phyloP scores from a whole-genome alignment of 2,329 filamentous ascomycete species.

The Phyllosticta paracitricarpa region DNA sequence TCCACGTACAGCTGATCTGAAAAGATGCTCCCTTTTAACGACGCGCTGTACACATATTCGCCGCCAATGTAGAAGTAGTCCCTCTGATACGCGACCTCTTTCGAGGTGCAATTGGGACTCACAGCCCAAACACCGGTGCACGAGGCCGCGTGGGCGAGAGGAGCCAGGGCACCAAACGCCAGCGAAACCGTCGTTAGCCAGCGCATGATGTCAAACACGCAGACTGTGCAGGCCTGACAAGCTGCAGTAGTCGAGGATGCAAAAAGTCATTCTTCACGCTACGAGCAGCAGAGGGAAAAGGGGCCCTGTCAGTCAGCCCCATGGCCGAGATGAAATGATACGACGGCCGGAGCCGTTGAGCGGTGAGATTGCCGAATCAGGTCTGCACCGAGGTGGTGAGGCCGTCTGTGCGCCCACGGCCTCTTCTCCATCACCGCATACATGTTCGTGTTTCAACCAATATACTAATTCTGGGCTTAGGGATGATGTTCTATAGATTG shows the following conservation, averaged over 20 bases:
- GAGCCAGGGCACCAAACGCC: neutral
- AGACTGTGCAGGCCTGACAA: neutral
- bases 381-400: neutral
- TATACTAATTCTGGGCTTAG: neutral
- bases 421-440: neutral
- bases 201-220: neutral
- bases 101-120: slow-evolving; percentile 14
- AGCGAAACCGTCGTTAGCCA: neutral
- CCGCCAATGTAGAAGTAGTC: slow-evolving; percentile 21
- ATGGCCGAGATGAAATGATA: neutral
- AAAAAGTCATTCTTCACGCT: neutral
- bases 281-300: neutral
- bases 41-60: slow-evolving; percentile 16
- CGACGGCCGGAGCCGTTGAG: neutral
- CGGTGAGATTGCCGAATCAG: neutral
- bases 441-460: neutral
- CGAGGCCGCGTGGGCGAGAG: neutral
- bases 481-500: neutral
- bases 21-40: slow-evolving; percentile 10
- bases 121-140: slow-evolving; percentile 7
- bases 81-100: slow-evolving; percentile 16
- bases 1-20: slow-evolving; percentile 47
- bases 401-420: neutral
- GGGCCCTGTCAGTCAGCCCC: neutral
- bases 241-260: neutral